Conservation (phyloP, 805 yeast species). For the Saccharomycopsis capsularis region DNA sequence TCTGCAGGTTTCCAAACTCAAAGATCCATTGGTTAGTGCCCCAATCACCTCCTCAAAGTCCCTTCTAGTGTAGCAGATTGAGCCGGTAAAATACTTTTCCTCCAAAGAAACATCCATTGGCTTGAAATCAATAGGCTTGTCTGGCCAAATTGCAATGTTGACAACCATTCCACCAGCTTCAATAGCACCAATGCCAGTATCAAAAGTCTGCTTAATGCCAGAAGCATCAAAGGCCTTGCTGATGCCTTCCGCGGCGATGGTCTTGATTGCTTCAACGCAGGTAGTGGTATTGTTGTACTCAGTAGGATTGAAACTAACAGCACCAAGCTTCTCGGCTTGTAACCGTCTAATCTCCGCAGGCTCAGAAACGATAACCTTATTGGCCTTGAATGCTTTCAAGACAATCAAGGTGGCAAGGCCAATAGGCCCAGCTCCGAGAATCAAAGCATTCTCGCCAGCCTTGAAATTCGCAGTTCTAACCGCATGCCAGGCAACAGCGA, state of each 20-base stretch:
- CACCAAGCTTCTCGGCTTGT: conserved; percentile 33
- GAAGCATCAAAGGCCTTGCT: conserved; percentile 48
- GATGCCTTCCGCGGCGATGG: conserved; percentile 39
- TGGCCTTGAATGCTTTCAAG: conserved; percentile 39
- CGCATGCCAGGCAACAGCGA: conserved; percentile 57
- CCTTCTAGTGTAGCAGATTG: conserved; percentile 50
- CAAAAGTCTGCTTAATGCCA: conserved; percentile 47
- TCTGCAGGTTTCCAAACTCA: conserved; percentile 37
- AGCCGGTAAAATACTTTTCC: conserved; percentile 52
- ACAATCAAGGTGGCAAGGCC: conserved; percentile 46
- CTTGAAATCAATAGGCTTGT: conserved; percentile 39
- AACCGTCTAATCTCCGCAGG: conserved; percentile 39
- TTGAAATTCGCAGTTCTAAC: conserved; percentile 35
- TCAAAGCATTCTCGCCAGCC: conserved; percentile 40
- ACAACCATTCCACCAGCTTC: conserved; percentile 51
- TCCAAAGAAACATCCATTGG: conserved; percentile 51
- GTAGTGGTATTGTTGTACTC: conserved; percentile 31
- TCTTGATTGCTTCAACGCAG: conserved; percentile 32
- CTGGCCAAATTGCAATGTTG: conserved; percentile 62
- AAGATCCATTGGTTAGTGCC: conserved; percentile 42
- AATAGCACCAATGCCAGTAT: conserved; percentile 43
- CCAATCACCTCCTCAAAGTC: conserved; percentile 53
- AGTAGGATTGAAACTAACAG: conserved; percentile 38
- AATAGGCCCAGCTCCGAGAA: conserved; percentile 52
- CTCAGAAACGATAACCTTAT: conserved; percentile 42